A percentile compares a stretch with the other conserved stretches of the same genome.
These are phyloP conservation scores for Isabelozyma heimii DNA, from an alignment of 805 yeast genomes.

Conservation along the genomic window DNA sequence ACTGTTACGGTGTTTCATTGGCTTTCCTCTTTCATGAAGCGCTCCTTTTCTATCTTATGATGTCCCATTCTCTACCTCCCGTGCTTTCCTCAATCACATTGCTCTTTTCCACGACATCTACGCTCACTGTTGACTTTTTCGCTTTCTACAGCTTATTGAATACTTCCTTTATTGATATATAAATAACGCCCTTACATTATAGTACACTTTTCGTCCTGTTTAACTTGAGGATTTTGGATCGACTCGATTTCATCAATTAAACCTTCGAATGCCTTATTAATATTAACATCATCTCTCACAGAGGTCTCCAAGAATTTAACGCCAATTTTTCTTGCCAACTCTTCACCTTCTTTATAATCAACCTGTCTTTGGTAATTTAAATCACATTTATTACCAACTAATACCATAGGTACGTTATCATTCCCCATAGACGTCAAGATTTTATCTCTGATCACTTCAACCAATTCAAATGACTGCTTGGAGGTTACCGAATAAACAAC, in stretches of 20 bases:
- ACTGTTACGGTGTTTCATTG: too few species aligned
- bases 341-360: conserved; percentile 50
- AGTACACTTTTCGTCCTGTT: conserved; percentile 49
- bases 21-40: too few species aligned
- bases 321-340: conserved; percentile 41
- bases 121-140: neutral
- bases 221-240: conserved; percentile 51
- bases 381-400: conserved; percentile 74
- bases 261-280: conserved; percentile 54
- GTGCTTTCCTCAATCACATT: too few species aligned
- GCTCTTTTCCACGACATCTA: neutral
- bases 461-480: conserved; percentile 71
- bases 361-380: conserved; percentile 62
- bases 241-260: conserved; percentile 59
- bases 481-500: conserved; percentile 81
- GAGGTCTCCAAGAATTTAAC: conserved; percentile 49
- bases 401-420: conserved; percentile 46
- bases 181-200: conserved; percentile 30
- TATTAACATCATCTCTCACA: conserved; percentile 46
- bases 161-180: neutral
- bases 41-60: too few species aligned
- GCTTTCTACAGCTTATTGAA: neutral
- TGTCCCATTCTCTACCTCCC: too few species aligned
- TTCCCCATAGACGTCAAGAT: conserved; percentile 64
- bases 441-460: conserved; percentile 78